A percentile compares a stretch with the other conserved stretches of the same genome.
These are phyloP conservation scores for Pleurotus cornucopiae DNA, from an alignment of 768 basidiomycete genomes.

Conservation along the genomic window DNA sequence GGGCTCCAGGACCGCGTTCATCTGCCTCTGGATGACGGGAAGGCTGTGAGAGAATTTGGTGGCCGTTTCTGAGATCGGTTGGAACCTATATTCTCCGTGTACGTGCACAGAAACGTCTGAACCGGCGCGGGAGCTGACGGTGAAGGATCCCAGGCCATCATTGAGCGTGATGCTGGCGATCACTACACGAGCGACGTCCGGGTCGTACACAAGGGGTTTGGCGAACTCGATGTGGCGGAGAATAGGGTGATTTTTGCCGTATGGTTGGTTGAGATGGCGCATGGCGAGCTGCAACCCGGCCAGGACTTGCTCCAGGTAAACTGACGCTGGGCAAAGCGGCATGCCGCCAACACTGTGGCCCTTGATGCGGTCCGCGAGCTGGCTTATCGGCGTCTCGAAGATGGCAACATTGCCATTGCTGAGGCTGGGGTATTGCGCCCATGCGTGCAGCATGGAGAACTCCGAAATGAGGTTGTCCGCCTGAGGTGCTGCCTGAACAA, in stretches of 20 bases:
- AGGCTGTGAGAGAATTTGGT: conserved; percentile 34
- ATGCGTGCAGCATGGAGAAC: conserved; percentile 34
- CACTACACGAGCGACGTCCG: conserved; percentile 26
- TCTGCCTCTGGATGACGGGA: conserved; percentile 29
- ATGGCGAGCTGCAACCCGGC: conserved; percentile 37
- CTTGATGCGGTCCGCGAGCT: conserved; percentile 39
- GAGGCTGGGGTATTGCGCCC: conserved; percentile 36
- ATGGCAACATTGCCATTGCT: conserved; percentile 34
- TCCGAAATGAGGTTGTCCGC: conserved; percentile 12
- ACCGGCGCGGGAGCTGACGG: conserved; percentile 35
- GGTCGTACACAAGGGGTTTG: conserved; percentile 49
- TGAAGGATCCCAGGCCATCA: conserved; percentile 36
- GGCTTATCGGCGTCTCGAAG: conserved; percentile 49
- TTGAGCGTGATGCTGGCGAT: conserved; percentile 34
- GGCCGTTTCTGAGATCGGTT: conserved; percentile 22
- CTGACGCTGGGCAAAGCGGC: conserved; percentile 62
- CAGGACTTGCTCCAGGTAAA: conserved; percentile 55
- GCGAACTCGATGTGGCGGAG: conserved; percentile 43
- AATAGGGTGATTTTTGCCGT: conserved; percentile 26
- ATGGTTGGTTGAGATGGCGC: conserved; percentile 21
- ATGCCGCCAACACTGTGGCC: conserved; percentile 57
- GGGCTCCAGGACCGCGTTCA: conserved; percentile 25
- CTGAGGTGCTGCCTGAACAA: neutral
- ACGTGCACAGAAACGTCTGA: conserved; percentile 35
- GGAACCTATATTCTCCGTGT: conserved; percentile 41